These are phyloP conservation scores for Lichtheimia corymbifera DNA, from an alignment of 371 early-diverging fungal species.

Conservation along the genomic window DNA sequence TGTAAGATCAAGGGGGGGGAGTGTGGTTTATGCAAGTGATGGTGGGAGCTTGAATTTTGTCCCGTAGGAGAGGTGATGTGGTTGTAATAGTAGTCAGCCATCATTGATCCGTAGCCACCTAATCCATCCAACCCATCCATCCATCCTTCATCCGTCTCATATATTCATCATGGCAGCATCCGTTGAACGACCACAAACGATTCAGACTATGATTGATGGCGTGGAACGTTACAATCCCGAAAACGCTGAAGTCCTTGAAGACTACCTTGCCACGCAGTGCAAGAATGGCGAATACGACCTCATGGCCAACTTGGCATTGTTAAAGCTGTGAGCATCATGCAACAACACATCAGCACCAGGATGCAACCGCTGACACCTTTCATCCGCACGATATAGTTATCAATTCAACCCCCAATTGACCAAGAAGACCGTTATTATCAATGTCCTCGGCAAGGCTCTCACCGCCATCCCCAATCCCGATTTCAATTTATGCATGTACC, in stretches of 20 bases:
- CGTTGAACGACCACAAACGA: conserved; percentile 69
- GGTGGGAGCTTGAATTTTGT: too few species aligned
- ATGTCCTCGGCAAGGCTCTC: conserved; percentile 81
- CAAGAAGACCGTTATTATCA: conserved; percentile 70
- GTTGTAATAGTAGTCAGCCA: too few species aligned
- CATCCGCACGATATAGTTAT: conserved; percentile 47
- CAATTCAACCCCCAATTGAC: conserved; percentile 86
- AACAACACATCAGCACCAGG: background rate
- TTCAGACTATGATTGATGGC: conserved; percentile 74
- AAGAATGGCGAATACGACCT: conserved; percentile 78
- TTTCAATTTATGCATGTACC: conserved; percentile 86
- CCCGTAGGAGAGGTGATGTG: too few species aligned
- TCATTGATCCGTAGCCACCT: background rate
- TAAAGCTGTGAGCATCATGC: conserved; percentile 74
- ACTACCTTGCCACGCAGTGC: conserved; percentile 81
- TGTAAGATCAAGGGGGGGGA: too few species aligned
- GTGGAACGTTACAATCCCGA: conserved; percentile 91
- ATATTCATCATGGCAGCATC: conserved; percentile 17
- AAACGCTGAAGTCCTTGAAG: conserved; percentile 79
- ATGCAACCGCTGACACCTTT: too few species aligned
- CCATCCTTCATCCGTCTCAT: conserved; percentile 5
- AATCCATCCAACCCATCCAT: conserved; percentile 3
- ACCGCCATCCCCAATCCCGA: conserved; percentile 86
- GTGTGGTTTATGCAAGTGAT: too few species aligned
- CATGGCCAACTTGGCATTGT: conserved; percentile 87